Evolutionary conservation across 108 stramenopile genomes (phyloP).

Genomic region (Pseudonitzschia pungens): DNA sequence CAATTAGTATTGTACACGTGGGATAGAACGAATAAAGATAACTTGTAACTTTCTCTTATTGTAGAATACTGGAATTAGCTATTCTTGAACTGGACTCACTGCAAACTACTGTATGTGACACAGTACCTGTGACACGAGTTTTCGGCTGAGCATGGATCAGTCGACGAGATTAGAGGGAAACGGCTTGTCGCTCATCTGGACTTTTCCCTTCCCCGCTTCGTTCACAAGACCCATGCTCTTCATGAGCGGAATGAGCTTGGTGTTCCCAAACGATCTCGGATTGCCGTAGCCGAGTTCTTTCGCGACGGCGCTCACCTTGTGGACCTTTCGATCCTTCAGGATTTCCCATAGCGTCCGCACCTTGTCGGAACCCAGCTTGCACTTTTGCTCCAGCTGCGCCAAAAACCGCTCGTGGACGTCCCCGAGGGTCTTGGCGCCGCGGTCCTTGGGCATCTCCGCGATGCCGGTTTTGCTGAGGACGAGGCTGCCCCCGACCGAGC

Average conservation of each 20-base stretch:
- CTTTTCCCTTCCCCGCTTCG: neutral
- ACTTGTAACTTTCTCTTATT: too few relatives aligned
- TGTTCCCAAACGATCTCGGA: slow-evolving; percentile 3
- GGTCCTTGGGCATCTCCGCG: neutral
- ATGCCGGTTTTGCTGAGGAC: neutral
- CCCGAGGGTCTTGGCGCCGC: neutral
- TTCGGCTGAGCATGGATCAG: neutral
- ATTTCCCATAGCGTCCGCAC: neutral
- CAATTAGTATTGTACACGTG: too few relatives aligned
- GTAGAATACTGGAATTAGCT: too few relatives aligned
- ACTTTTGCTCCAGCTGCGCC: neutral
- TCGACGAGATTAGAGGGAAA: neutral
- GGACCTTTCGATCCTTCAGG: slow-evolving; percentile 12
- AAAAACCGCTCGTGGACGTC: slow-evolving; percentile 6
- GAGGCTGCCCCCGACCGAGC: neutral
- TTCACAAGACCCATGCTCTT: slow-evolving; percentile 3
- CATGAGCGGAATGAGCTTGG: slow-evolving; percentile 16
- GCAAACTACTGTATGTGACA: too few relatives aligned
- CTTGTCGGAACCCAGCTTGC: neutral
- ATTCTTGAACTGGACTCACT: too few relatives aligned
- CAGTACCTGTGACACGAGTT: too few relatives aligned
- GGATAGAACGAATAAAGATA: too few relatives aligned
- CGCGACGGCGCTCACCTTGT: neutral
- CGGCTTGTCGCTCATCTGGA: slow-evolving; percentile 7
- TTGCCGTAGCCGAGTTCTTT: slow-evolving; percentile 3